Evolutionary conservation across 225 moss, liverwort and hornwort species (phyloP), one percentile per base, ranked within the genome.

Genomic region (Thuidium tamariscinum): DNA sequence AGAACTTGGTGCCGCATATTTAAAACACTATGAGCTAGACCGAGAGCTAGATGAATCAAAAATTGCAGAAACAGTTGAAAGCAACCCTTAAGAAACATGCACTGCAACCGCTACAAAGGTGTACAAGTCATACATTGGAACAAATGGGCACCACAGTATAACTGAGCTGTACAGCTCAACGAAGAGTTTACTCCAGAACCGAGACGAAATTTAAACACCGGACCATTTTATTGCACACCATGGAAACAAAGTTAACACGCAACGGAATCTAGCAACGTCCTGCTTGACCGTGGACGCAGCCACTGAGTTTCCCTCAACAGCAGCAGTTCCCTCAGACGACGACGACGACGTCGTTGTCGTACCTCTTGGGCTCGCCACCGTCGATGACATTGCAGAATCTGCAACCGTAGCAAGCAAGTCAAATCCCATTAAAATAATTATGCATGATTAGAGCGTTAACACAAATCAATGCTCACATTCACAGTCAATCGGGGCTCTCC

Each of bases 331-430:
- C n/a, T n/a, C n/a, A n/a, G n/a, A n/a, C n/a, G n/a, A n/a, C n/a
- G n/a, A n/a, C n/a, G n/a, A n/a, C n/a, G n/a, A n/a, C n/a, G n/a
- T n/a, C n/a, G n/a, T n/a, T n/a, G n/a, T n/a, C n/a, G n/a, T n/a
- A n/a, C n/a, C n/a, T n/a, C n/a, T n/a, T n/a, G n/a, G n/a, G n/a
- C n/a, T n/a, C n/a, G n/a, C n/a, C n/a, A n/a, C n/a, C n/a, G n/a
- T n/a, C n/a, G n/a, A n/a, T n/a, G n/a, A n/a, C 86, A n/a, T 94
- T 93, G 80, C 89, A 90, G 60, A 80, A 94, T 27, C 93, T 94
- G 87, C 89, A 88, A 83, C 17, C 68, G 51, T 8, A 7, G 15
- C 42, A 57, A 48, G 61, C 61, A 42, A 21, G 27, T 44, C 36
- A 27, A 62, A 74, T 21, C 39, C 8, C 69, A 60, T 62, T 17